Base-by-base conservation (phyloP, 1,284 basidiomycete genomes). In the Erythrobasidium hasegawianum region DNA sequence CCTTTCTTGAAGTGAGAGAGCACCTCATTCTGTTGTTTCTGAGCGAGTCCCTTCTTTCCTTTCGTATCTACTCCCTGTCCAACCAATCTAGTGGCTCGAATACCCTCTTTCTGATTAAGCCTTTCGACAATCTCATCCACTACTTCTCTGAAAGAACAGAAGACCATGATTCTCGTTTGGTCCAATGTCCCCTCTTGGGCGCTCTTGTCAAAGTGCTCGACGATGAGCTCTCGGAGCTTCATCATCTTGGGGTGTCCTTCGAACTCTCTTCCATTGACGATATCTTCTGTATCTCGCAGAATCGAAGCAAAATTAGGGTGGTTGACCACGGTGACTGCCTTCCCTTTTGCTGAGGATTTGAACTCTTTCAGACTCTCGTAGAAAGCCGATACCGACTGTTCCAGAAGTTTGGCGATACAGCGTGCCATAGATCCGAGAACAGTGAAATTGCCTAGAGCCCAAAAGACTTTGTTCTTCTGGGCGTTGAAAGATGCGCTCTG, bases 211-310 rank as follows among this genome's bases (percentile, higher is more conserved):
- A 97, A 95, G 76, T 96, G 88, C 41, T 89, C 84, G 8, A 93
- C 79, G 1, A 93, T 80, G 39, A 97, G 79, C 9, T 82, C 81
- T 60, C 87, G 85, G 14, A 97, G 82, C 69, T 83, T 87, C 41
- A 89, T 87, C 86, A 98, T 89, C 80, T 99, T 99, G 2, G 96
- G 96, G 78, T 99, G 96, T 49, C 83, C 76, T 2, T 81, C 76
- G 71, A 86, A 87, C 2, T 84, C 84, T 9, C 72, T 72, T 1
- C 69, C 68, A 39, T 71, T 70, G 22, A 74, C 73, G 56, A 76
- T 77, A 47, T 78, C 77, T 65, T 88, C 84, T 29, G 91, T 80
- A 71, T 87, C 85, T 20, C 79, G 76, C 72, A 90, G 80, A 41
- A 89, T 78, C 13, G 81, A 81, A 67, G 83, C 81, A 71, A 88